Percentiles rank a stretch among this genome's conserved stretches.
These are phyloP conservation scores for Populus hybrid DNA, from an alignment of 441 rosid species.

Conservation along the genomic window DNA sequence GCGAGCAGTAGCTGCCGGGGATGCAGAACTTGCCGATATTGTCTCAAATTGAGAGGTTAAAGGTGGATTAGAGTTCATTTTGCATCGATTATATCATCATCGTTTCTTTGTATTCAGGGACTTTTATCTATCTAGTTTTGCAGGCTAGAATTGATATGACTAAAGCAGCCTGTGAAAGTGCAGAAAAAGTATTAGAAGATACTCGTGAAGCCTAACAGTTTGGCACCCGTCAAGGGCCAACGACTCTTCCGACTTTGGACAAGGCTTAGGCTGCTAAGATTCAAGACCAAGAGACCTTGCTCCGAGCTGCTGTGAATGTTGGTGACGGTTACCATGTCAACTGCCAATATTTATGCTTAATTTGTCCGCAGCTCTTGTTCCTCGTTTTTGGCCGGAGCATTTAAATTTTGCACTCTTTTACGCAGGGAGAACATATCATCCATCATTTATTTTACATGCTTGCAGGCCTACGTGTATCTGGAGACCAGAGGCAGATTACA, in stretches of 20 bases:
- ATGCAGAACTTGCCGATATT: conserved; percentile 53
- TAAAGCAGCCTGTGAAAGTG: conserved; percentile 87
- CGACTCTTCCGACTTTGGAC: conserved; percentile 81
- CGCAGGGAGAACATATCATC: conserved; percentile 2
- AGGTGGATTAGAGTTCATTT: conserved; percentile 34
- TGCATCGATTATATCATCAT: neutral
- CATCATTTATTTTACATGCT: conserved; percentile 11
- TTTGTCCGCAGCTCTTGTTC: neutral
- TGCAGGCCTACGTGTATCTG: conserved; percentile 67
- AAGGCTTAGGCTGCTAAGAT: conserved; percentile 86
- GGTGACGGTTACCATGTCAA: conserved; percentile 59
- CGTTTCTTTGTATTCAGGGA: conserved; percentile 1
- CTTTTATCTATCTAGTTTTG: conserved; percentile 18
- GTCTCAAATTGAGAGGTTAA: conserved; percentile 73
- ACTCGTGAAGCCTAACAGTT: conserved; percentile 84
- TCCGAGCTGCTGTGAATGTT: conserved; percentile 74
- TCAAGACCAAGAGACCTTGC: conserved; percentile 78
- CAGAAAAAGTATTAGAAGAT: conserved; percentile 78
- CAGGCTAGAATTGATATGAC: conserved; percentile 86
- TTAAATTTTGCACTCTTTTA: neutral
- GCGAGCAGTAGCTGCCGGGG: conserved; percentile 85
- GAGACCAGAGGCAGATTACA: conserved; percentile 76
- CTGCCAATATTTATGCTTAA: neutral
- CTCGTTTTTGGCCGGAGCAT: conserved; percentile 3
- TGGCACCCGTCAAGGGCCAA: conserved; percentile 74